A percentile compares a stretch with the other conserved stretches of the same genome.
Evolutionary conservation across 192 early-diverging fungal genomes (phyloP).

Genomic region (Entomortierella lignicola): DNA sequence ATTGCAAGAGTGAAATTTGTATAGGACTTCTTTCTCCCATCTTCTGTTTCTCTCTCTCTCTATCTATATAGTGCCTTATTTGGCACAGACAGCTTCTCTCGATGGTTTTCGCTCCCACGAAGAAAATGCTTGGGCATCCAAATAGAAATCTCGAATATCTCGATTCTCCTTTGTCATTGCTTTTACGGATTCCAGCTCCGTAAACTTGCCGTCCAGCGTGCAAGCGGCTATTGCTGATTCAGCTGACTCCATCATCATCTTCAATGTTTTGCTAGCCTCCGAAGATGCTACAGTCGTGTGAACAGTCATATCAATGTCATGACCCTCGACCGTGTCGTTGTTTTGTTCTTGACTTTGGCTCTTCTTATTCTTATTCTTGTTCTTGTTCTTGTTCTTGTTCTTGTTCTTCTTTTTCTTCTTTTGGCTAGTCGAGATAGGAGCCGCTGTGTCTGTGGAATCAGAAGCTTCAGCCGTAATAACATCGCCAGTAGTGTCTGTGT

Average conservation of each 20-base stretch:
- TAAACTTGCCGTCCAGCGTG: not conserved
- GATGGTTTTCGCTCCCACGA: not conserved
- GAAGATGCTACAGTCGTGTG: not conserved
- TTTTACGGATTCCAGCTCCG: not conserved
- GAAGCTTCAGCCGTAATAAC: not conserved
- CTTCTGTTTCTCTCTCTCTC: too few relatives aligned
- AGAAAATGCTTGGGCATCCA: not conserved
- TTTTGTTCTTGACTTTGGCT: not conserved
- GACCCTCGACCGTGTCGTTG: not conserved
- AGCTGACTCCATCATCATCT: not conserved
- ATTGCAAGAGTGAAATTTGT: too few relatives aligned
- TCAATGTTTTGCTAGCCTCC: not conserved
- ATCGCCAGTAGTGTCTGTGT: not conserved
- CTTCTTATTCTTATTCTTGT: conserved; percentile 14
- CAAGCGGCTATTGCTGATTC: not conserved
- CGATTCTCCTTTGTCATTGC: not conserved
- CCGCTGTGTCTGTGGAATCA: not conserved
- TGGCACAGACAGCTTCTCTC: not conserved
- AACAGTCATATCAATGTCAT: too few relatives aligned
- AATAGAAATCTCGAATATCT: not conserved
- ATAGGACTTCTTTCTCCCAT: too few relatives aligned
- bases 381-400: not conserved
- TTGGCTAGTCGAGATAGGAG: not conserved
- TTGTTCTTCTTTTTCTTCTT: conserved; percentile 5
- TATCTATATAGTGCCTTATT: not conserved